Conservation (phyloP, 441 rosid genomes). For the Erysimum cheiri region DNA sequence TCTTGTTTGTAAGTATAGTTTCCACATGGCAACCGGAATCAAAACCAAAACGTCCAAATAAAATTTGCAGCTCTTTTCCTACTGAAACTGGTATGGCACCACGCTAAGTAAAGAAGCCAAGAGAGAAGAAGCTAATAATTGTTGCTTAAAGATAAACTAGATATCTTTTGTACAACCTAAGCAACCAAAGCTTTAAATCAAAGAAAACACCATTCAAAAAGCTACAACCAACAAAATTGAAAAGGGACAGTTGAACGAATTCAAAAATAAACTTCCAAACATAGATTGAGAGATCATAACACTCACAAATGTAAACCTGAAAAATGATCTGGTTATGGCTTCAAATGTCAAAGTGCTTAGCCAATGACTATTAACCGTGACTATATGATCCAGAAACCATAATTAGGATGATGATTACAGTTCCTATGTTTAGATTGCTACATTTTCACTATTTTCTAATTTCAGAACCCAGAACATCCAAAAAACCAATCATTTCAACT, state of each 20-base stretch:
- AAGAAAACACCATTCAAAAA: not conserved
- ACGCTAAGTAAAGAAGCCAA: not conserved
- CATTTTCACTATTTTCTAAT: constrained; percentile 10
- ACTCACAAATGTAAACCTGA: not conserved
- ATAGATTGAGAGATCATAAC: not conserved
- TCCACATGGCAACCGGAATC: not conserved
- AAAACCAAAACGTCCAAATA: not conserved
- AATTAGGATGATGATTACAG: not conserved
- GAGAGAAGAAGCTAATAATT: constrained; percentile 13
- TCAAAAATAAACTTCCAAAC: constrained; percentile 16
- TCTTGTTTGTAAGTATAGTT: not conserved
- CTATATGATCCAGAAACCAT: constrained; percentile 9
- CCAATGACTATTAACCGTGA: not conserved
- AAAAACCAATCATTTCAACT: constrained; percentile 1
- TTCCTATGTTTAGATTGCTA: constrained; percentile 19
- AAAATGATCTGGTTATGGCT: not conserved
- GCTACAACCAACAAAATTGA: not conserved
- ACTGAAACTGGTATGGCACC: not conserved
- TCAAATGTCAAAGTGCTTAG: not conserved
- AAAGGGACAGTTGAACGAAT: constrained; percentile 18
- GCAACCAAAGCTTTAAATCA: constrained; percentile 12
- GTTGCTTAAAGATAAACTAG: constrained; percentile 26
- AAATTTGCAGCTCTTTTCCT: not conserved
- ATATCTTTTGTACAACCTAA: constrained; percentile 12
- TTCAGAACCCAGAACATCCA: not conserved